Conservation (phyloP, 176 grass and related monocot species). For the Zea luxurians region DNA sequence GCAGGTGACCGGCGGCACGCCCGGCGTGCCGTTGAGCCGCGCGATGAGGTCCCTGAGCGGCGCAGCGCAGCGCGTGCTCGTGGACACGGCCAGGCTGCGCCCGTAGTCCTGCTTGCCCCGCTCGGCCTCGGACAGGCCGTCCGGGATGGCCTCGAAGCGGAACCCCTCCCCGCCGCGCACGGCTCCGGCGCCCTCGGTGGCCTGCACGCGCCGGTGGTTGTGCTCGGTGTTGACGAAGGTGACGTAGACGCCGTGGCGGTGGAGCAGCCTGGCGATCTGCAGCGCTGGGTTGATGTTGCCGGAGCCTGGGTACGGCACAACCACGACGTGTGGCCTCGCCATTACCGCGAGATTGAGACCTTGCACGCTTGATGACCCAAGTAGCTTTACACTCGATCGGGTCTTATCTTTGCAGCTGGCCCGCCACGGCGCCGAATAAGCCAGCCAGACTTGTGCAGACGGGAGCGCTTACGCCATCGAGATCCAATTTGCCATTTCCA, state of each 20-base stretch:
- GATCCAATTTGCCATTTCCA: background rate
- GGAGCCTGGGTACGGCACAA: background rate
- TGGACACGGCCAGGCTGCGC: background rate
- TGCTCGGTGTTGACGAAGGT: slow-evolving; percentile 63
- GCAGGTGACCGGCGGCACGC: background rate
- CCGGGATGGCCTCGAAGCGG: slow-evolving; percentile 19
- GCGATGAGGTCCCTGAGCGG: background rate
- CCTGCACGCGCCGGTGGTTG: slow-evolving; percentile 42
- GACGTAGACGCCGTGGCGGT: slow-evolving; percentile 24
- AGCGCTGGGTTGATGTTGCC: slow-evolving; percentile 18
- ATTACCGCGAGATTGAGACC: background rate
- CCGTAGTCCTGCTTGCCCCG: background rate
- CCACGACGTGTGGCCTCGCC: background rate
- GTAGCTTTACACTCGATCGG: background rate
- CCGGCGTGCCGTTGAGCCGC: background rate
- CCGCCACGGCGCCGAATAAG: slow-evolving; percentile 1
- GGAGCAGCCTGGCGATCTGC: slow-evolving; percentile 13
- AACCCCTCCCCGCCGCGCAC: background rate
- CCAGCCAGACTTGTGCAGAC: background rate
- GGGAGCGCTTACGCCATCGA: background rate
- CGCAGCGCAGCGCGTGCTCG: background rate
- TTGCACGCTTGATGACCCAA: background rate
- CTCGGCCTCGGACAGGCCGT: background rate
- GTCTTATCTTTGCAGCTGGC: background rate
- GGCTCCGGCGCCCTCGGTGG: background rate